Conservation (phyloP, 345 rosid genomes). For the Eucalyptus guilfoylei region DNA sequence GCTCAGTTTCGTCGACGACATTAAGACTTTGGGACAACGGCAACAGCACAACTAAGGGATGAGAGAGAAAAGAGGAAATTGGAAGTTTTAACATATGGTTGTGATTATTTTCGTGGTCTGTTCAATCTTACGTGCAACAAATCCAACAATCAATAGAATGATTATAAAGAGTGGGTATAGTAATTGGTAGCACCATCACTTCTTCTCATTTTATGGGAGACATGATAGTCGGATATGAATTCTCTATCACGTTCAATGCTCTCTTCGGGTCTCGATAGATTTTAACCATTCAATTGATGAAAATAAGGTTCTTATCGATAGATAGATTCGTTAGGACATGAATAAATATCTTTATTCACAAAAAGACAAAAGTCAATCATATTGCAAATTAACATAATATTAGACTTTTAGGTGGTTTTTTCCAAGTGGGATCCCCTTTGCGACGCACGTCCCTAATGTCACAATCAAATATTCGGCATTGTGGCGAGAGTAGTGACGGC, state of each 20-base stretch:
- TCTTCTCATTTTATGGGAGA: not conserved
- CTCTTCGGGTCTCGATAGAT: fast-evolving
- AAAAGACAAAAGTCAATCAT: not conserved
- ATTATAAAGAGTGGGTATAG: not conserved
- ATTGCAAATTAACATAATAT: too few relatives aligned
- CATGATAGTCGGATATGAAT: fast-evolving
- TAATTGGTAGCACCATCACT: fast-evolving
- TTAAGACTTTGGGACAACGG: not conserved
- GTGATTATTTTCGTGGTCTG: fast-evolving
- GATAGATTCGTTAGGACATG: fast-evolving
- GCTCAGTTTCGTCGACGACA: not conserved
- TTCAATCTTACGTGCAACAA: fast-evolving
- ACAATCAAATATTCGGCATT: not conserved
- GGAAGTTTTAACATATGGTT: not conserved
- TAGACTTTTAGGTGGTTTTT: not conserved
- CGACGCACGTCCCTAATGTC: not conserved
- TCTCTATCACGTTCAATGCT: not conserved
- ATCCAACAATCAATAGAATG: not conserved
- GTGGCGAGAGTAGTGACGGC: not conserved
- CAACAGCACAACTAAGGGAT: not conserved
- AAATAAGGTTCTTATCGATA: not conserved
- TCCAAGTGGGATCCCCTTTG: not conserved
- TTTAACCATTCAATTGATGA: not conserved
- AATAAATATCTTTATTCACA: fast-evolving
- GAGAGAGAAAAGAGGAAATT: not conserved